Percentiles rank a stretch among this genome's conserved stretches.
Evolutionary conservation across 768 basidiomycete species (phyloP).

Genomic region (Gautieria morchelliformis): DNA sequence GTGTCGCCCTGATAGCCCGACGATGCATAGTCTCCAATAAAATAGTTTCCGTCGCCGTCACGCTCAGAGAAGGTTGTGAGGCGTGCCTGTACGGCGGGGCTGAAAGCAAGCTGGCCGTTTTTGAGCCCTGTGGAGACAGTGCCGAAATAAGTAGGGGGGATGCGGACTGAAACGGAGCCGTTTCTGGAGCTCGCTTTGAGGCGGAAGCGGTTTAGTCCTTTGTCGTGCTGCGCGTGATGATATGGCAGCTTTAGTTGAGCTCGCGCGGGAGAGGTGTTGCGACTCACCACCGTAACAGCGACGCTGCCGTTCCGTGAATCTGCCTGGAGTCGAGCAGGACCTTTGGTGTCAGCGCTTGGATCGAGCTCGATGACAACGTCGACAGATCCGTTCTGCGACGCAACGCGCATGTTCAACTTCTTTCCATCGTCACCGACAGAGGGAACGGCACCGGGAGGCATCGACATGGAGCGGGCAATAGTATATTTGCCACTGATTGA

Average conservation of each 20-base stretch:
- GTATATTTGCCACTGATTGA: slow-evolving; percentile 2
- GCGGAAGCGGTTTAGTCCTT: neutral
- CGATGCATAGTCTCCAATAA: slow-evolving; percentile 1
- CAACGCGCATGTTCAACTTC: neutral
- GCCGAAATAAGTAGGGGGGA: slow-evolving; percentile 2
- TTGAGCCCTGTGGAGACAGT: neutral
- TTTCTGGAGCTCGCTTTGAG: neutral
- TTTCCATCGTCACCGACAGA: neutral
- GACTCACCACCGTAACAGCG: slow-evolving; percentile 1
- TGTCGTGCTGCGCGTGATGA: neutral
- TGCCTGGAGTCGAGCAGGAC: neutral
- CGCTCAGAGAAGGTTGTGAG: slow-evolving; percentile 1
- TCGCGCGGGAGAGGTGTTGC: neutral
- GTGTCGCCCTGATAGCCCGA: slow-evolving; percentile 12
- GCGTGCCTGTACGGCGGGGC: neutral
- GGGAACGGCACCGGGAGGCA: neutral
- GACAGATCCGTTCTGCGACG: slow-evolving; percentile 1
- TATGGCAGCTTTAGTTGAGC: neutral
- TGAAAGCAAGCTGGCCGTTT: neutral
- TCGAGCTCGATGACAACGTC: neutral
- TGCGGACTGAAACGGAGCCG: neutral
- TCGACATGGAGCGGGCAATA: neutral
- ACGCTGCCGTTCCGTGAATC: neutral
- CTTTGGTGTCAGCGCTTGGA: neutral
- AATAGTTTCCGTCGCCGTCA: neutral